Evolutionary conservation across 345 rosid genomes (phyloP).

Genomic region (Eucalyptus curtisii): DNA sequence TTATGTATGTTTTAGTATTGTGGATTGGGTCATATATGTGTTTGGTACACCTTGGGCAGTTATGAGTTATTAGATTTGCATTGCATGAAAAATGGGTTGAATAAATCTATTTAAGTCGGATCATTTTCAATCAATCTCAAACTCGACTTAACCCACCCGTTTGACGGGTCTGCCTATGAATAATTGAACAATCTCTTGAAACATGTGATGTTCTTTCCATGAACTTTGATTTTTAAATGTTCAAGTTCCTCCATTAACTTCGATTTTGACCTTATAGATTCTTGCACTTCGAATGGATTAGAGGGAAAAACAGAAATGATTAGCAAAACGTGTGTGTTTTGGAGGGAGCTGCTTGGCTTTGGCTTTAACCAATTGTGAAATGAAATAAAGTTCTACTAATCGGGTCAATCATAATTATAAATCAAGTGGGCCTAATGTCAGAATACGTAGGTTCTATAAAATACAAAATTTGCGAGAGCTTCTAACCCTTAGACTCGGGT

Average conservation of each 20-base stretch:
- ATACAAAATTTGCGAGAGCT: not conserved
- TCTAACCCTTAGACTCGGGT: not conserved
- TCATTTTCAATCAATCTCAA: too few relatives aligned
- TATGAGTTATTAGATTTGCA: not conserved
- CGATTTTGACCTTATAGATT: not conserved
- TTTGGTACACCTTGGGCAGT: fast-evolving
- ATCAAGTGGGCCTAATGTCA: not conserved
- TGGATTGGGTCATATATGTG: not conserved
- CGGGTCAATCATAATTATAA: fast-evolving
- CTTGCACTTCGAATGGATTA: fast-evolving
- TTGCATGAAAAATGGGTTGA: fast-evolving
- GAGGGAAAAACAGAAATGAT: not conserved
- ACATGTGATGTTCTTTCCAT: not conserved
- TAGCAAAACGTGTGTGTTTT: not conserved
- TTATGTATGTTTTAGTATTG: too few relatives aligned
- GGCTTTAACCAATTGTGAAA: not conserved
- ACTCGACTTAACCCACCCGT: fast-evolving
- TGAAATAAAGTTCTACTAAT: not conserved
- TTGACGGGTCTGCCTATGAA: fast-evolving
- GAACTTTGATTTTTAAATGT: not conserved
- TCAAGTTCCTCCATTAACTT: too few relatives aligned
- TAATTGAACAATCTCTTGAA: not conserved
- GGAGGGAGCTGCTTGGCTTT: not conserved
- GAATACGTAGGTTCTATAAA: not conserved
- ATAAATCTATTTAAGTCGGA: fast-evolving